These are phyloP conservation scores for Aristolochia contorta DNA, from an alignment of 164 flowering plant species.

Conservation along the genomic window DNA sequence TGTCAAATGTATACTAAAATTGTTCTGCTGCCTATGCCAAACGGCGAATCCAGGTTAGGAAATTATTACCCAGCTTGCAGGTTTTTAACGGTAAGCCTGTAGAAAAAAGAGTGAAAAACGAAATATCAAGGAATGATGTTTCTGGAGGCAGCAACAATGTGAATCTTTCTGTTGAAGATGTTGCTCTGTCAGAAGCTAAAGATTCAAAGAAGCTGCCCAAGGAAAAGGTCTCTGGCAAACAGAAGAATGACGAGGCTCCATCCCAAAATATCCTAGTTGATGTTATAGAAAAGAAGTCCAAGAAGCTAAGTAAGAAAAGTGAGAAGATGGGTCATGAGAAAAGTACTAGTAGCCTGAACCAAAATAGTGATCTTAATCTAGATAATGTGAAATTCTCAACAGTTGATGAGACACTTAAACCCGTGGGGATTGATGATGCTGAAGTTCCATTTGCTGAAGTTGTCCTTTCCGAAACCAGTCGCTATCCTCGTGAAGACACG, in stretches of 20 bases:
- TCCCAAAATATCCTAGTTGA: neutral
- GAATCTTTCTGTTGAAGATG: neutral
- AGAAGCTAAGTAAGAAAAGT: neutral
- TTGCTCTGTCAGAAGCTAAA: conserved; percentile 1
- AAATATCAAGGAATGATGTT: conserved; percentile 7
- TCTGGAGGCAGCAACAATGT: conserved; percentile 8
- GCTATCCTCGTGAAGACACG: conserved; percentile 4
- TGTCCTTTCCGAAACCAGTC: conserved; percentile 15
- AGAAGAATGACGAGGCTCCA: neutral
- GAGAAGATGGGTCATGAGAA: neutral
- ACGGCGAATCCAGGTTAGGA: conserved; percentile 38
- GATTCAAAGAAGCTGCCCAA: conserved; percentile 3
- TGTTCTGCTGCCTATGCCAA: neutral
- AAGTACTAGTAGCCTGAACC: too few relatives aligned
- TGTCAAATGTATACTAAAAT: neutral
- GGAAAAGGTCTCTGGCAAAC: too few relatives aligned
- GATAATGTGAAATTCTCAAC: conserved; percentile 4
- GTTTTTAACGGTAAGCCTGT: conserved; percentile 55
- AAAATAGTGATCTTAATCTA: neutral
- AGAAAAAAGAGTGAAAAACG: conserved; percentile 21
- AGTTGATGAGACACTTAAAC: conserved; percentile 12
- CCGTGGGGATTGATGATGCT: conserved; percentile 48
- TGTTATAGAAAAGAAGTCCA: neutral
- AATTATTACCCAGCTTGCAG: conserved; percentile 45
- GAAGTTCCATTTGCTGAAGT: conserved; percentile 55